Percentiles rank a stretch among this genome's conserved stretches.
phyloP scores from a whole-genome alignment of 2,329 filamentous ascomycete species.

The Paramyrothecium sp. region DNA sequence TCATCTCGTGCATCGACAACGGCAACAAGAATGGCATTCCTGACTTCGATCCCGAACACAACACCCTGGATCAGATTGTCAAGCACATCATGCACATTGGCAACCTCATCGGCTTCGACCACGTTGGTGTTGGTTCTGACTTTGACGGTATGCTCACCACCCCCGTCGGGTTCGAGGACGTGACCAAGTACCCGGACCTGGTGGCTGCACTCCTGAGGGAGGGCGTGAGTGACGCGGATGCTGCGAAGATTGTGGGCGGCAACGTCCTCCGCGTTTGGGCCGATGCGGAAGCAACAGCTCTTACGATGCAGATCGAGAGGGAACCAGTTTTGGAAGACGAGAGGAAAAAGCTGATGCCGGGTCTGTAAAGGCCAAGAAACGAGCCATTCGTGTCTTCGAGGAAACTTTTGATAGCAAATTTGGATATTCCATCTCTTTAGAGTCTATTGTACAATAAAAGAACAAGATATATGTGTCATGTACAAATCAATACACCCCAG shows the following conservation, averaged over 20 bases:
- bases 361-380: background rate
- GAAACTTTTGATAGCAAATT: background rate
- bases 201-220: conserved; percentile 71
- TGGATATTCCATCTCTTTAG: background rate
- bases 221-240: conserved; percentile 73
- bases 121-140: conserved; percentile 87
- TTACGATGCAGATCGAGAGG: conserved; percentile 59
- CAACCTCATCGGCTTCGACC: conserved; percentile 76
- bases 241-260: conserved; percentile 71
- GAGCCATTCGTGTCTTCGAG: too few relatives aligned
- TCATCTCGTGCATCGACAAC: conserved; percentile 70
- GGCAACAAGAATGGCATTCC: conserved; percentile 64
- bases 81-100: conserved; percentile 83
- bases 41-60: conserved; percentile 63
- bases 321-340: conserved; percentile 55
- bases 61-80: conserved; percentile 74
- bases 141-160: conserved; percentile 74
- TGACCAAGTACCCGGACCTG: conserved; percentile 77
- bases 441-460: background rate
- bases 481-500: conserved; percentile 13
- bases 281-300: conserved; percentile 71
- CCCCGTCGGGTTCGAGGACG: conserved; percentile 78
- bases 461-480: conserved; percentile 22
- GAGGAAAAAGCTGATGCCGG: conserved; percentile 8
- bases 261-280: conserved; percentile 85